A percentile compares a stretch with the other conserved stretches of the same genome.
Conservation (phyloP, 169 alveolate genomes). For the Besnoitia besnoiti region DNA sequence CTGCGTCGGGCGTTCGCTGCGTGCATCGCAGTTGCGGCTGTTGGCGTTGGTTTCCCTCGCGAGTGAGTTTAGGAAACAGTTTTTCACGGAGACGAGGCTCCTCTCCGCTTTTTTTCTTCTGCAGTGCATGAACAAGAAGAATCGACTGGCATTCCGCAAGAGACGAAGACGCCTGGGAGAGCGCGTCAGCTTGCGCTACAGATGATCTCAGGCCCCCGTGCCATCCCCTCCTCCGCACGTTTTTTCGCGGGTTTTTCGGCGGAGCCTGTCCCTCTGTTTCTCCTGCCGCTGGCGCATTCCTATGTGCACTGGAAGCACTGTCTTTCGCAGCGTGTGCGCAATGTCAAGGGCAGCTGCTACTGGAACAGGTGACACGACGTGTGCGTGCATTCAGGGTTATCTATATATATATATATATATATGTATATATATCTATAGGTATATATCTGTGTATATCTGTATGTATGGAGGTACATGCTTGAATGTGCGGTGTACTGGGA, state of each 20-base stretch:
- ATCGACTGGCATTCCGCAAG: conserved; percentile 29
- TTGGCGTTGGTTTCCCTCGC: too few relatives aligned
- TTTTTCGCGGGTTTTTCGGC: too few relatives aligned
- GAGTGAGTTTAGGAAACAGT: too few relatives aligned
- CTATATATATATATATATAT: neutral
- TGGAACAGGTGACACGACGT: too few relatives aligned
- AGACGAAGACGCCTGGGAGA: conserved; percentile 45
- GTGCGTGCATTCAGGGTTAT: neutral
- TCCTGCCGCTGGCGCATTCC: neutral
- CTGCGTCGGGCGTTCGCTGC: too few relatives aligned
- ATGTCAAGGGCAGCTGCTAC: too few relatives aligned
- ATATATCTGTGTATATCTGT: neutral
- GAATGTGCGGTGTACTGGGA: neutral
- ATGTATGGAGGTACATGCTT: neutral
- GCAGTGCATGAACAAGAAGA: conserved; percentile 58
- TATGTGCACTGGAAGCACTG: neutral
- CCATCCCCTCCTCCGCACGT: too few relatives aligned
- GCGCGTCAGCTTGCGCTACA: conserved; percentile 33
- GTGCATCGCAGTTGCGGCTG: too few relatives aligned
- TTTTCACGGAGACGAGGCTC: too few relatives aligned
- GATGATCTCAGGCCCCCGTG: conserved; percentile 14
- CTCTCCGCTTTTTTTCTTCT: neutral
- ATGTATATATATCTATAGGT: neutral
- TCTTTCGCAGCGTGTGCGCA: neutral
- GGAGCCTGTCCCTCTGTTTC: too few relatives aligned